Evolutionary conservation across 306 rosid species (phyloP), one percentile per base, ranked within the genome.

Genomic region (Quercus engelmannii): DNA sequence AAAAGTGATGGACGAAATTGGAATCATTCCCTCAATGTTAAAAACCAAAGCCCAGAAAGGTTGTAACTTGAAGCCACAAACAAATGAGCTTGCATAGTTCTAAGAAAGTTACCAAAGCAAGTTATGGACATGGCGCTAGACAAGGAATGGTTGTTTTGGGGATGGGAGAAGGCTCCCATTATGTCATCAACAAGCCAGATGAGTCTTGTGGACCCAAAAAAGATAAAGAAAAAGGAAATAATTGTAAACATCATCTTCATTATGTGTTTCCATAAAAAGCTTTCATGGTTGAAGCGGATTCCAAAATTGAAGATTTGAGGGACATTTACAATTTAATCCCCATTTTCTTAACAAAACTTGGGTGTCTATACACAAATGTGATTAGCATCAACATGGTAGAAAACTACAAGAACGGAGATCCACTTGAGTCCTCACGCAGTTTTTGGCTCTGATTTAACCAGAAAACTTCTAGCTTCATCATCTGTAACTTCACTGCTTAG

Each of bases 401-500:
- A 28, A 38, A 17, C 26, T 68, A 68, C 17, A 19, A 19, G 51
- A 19, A 35, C 6, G 1, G 52, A 35, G 26, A 68, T 73, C 43
- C 51, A 62, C 31, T 35, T 28, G 55, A 73, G 59, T 58, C 69
- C 49, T 78, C 79, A 82, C 65, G 77, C 86, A 71, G 80, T 41
- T 77, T 76, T 82, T 55, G 81, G 52, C 78, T 92, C 94, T 62
- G 90, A 62, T 84, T 89, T 89, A n/a, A 87, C 92, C 77, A 85
- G 78, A 84, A 90, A 91, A 62, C 73, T 84, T 84, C 83, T 84
- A 77, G 97, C 95, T 81, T 95, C 95, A 0, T 84, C 93, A 14
- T 95, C 99, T 20, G 86, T 86, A 69, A 91, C 90, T 68, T 95
- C 97, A 76, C 98, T 95, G 94, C 79, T 80, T 21, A 33, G 49